These are phyloP conservation scores for Ensete glaucum DNA, from an alignment of 176 grass and related monocot species.

Conservation along the genomic window DNA sequence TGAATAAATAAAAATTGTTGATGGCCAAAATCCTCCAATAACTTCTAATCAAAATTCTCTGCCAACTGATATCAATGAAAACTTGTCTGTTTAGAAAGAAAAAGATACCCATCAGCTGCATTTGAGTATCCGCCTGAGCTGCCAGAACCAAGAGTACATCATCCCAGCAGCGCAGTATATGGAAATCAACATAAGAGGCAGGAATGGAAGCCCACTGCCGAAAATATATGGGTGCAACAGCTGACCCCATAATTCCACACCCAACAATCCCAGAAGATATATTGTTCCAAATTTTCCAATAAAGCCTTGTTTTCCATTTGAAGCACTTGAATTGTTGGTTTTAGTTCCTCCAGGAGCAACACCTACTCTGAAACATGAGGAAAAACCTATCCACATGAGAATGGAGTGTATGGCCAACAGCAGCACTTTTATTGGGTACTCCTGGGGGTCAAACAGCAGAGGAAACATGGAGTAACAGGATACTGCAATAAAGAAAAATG, in stretches of 20 bases:
- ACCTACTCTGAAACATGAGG: constrained; percentile 35
- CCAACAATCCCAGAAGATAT: constrained; percentile 46
- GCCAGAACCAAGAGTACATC: constrained; percentile 91
- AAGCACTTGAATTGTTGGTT: constrained; percentile 9
- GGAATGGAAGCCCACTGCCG: constrained; percentile 56
- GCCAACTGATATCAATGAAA: not conserved
- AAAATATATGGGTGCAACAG: constrained; percentile 58
- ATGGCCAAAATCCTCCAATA: too few species aligned
- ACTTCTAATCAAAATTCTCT: not conserved
- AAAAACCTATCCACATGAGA: constrained; percentile 71
- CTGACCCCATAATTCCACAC: constrained; percentile 56
- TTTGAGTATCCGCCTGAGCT: constrained; percentile 47
- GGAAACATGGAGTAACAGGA: constrained; percentile 87
- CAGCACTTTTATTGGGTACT: constrained; percentile 67
- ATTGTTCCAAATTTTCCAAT: constrained; percentile 43
- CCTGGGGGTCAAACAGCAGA: constrained; percentile 66
- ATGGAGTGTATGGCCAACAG: constrained; percentile 43
- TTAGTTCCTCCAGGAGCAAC: constrained; percentile 17
- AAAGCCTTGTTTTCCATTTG: constrained; percentile 27
- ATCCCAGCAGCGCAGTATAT: constrained; percentile 57
- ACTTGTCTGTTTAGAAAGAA: not conserved
- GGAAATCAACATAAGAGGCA: constrained; percentile 75
- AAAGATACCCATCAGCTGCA: constrained; percentile 27
- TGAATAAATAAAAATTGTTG: too few species aligned
- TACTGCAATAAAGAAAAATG: constrained; percentile 42